Conservation (phyloP, 2,329 filamentous ascomycete species). For the Venturia carpophila region DNA sequence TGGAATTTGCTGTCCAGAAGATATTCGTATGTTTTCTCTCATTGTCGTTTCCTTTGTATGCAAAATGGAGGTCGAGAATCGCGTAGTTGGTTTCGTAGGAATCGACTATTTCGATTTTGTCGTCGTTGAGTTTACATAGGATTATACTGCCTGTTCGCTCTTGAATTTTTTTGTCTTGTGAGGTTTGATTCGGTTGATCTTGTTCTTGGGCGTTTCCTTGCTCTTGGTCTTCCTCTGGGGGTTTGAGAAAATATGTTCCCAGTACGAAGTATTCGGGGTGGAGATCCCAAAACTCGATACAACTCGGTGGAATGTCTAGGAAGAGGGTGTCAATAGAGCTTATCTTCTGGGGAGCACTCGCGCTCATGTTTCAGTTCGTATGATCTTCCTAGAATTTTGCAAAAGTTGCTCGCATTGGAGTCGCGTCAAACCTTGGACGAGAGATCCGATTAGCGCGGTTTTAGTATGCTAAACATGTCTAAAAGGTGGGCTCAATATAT, state of each 20-base stretch:
- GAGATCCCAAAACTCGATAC: conserved; percentile 63
- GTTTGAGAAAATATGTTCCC: conserved; percentile 74
- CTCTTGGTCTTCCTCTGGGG: conserved; percentile 30
- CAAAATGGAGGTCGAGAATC: conserved; percentile 77
- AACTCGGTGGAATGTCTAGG: conserved; percentile 65
- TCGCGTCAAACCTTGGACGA: no score
- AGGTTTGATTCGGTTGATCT: background rate
- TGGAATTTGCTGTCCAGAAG: conserved; percentile 71
- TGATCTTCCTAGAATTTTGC: background rate
- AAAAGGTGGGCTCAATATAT: no score
- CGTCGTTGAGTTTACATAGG: conserved; percentile 50
- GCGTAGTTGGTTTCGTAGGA: conserved; percentile 55
- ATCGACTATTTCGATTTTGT: conserved; percentile 26
- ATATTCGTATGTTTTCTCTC: conserved; percentile 32
- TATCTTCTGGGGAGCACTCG: conserved; percentile 21
- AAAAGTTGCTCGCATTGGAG: no score
- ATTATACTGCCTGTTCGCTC: conserved; percentile 64
- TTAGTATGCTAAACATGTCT: no score
- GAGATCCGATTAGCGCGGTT: no score
- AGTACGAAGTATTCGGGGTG: conserved; percentile 62
- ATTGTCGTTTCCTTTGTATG: conserved; percentile 39
- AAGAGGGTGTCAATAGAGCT: conserved; percentile 42
- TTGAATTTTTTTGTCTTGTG: conserved; percentile 24
- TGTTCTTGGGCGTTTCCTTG: conserved; percentile 38
- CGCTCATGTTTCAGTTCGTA: background rate